A percentile compares a stretch with the other conserved stretches of the same genome.
These are phyloP conservation scores for Debaryomyces tyrocola DNA, from an alignment of 805 yeast genomes.

Conservation along the genomic window DNA sequence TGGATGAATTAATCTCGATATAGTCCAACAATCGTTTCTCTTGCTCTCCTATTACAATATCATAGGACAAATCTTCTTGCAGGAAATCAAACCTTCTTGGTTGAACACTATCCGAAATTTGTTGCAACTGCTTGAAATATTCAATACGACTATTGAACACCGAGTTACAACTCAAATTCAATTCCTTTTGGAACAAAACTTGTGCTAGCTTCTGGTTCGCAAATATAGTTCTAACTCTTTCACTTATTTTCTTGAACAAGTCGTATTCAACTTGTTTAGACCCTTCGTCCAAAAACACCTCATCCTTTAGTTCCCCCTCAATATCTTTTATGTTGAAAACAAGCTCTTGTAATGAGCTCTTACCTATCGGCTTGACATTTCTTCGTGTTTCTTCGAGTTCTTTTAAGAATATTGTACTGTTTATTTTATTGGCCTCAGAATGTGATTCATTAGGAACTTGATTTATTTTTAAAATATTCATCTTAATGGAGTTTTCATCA, in stretches of 20 bases:
- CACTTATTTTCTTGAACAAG: constrained; percentile 18
- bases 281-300: constrained; percentile 11
- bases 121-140: constrained; percentile 83
- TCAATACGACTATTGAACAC: constrained; percentile 78
- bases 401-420: constrained; percentile 25
- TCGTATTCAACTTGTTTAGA: constrained; percentile 17
- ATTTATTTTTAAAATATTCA: constrained; percentile 13
- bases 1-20: neutral
- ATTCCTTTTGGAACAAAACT: constrained; percentile 43
- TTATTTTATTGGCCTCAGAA: constrained; percentile 23
- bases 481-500: constrained; percentile 19
- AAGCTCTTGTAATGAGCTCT: constrained; percentile 34
- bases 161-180: constrained; percentile 53
- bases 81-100: constrained; percentile 22
- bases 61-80: constrained; percentile 15
- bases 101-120: constrained; percentile 77
- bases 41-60: neutral
- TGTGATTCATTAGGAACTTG: constrained; percentile 20
- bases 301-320: constrained; percentile 23
- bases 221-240: constrained; percentile 28
- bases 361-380: constrained; percentile 29
- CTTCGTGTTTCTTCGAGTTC: constrained; percentile 19
- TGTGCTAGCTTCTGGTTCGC: constrained; percentile 46
- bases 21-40: neutral
- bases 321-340: constrained; percentile 26